Evolutionary conservation across 2,329 filamentous ascomycete genomes (phyloP).

Genomic region (Talaromyces sp.): DNA sequence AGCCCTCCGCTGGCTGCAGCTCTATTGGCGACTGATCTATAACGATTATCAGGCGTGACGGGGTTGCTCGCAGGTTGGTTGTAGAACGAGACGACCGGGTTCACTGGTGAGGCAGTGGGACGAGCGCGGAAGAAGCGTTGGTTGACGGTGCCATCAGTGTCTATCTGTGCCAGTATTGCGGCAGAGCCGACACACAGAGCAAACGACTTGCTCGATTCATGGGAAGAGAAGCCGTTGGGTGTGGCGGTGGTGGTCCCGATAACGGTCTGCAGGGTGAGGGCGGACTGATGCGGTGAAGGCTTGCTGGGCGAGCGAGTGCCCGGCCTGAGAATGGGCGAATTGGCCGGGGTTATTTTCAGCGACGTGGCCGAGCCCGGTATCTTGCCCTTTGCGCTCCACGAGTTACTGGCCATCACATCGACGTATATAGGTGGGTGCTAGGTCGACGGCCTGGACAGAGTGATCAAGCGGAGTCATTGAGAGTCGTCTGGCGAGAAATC

Average conservation of each 20-base stretch:
- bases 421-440: conserved; percentile 13
- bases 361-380: conserved; percentile 25
- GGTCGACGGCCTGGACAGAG: conserved; percentile 6
- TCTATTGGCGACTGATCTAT: conserved; percentile 51
- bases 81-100: conserved; percentile 51
- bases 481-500: background rate
- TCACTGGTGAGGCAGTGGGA: conserved; percentile 62
- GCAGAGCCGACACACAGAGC: conserved; percentile 90
- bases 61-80: conserved; percentile 49
- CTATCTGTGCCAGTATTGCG: conserved; percentile 79
- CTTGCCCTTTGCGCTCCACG: conserved; percentile 30
- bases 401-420: conserved; percentile 33
- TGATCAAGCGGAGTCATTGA: conserved; percentile 6
- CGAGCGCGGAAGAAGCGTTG: conserved; percentile 90
- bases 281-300: conserved; percentile 35
- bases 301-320: conserved; percentile 59
- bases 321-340: conserved; percentile 62
- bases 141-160: conserved; percentile 55
- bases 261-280: conserved; percentile 70
- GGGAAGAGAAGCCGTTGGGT: conserved; percentile 78
- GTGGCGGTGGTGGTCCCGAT: conserved; percentile 85
- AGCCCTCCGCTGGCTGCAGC: conserved; percentile 42
- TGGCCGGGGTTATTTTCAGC: conserved; percentile 68
- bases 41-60: conserved; percentile 51
- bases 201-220: conserved; percentile 64